Evolutionary conservation across 2,329 filamentous ascomycete genomes (phyloP).

Genomic region (Xylariaceae sp.): DNA sequence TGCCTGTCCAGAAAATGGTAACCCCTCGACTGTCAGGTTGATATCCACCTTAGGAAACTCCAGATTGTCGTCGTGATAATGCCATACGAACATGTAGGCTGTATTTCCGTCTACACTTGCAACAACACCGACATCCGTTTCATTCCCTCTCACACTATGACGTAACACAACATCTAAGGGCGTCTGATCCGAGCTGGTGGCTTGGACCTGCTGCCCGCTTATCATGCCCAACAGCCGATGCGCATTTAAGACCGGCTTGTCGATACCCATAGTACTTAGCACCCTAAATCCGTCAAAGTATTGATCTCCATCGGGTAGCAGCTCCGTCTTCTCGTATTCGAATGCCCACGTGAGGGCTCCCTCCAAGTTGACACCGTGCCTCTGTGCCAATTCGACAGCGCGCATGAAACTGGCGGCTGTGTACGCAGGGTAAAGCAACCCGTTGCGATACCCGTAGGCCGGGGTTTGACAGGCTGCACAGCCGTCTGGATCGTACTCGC

Average conservation of each 20-base stretch:
- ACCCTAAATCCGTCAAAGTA: not conserved
- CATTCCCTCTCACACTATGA: not conserved
- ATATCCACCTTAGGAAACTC: not conserved
- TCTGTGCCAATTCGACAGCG: not conserved
- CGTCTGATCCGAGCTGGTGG: not conserved
- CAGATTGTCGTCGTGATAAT: slow-evolving; percentile 5
- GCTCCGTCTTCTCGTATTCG: not conserved
- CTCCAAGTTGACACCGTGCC: not conserved
- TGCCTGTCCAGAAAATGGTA: not conserved
- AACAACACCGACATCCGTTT: not conserved
- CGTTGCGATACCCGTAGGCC: slow-evolving; percentile 1
- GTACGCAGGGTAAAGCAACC: not conserved
- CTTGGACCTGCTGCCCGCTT: not conserved
- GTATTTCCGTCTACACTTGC: not conserved
- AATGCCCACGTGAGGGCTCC: slow-evolving; percentile 1
- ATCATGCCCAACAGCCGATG: not conserved
- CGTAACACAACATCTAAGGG: not conserved
- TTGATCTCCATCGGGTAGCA: not conserved
- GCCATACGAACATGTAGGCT: not conserved
- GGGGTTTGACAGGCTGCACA: not conserved
- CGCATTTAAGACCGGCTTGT: not conserved
- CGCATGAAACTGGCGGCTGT: not conserved
- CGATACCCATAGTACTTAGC: not conserved
- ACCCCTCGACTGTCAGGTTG: not conserved
- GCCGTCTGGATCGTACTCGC: not conserved